These are phyloP conservation scores for Teratosphaeria viscida DNA, from an alignment of 2,329 filamentous ascomycete genomes.

Conservation along the genomic window DNA sequence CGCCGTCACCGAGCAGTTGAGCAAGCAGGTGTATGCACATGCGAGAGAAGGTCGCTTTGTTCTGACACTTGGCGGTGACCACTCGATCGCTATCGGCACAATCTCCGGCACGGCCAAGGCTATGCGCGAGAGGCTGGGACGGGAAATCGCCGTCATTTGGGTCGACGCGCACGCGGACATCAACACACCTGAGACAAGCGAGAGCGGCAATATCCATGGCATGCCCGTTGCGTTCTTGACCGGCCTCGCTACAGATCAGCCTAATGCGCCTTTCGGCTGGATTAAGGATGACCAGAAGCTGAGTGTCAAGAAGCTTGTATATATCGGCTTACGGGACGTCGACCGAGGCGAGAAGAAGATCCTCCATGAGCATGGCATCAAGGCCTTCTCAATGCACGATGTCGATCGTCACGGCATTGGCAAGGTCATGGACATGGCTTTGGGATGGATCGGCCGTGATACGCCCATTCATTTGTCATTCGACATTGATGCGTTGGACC, in stretches of 20 bases:
- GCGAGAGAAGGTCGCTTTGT: conserved; percentile 75
- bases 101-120: conserved; percentile 81
- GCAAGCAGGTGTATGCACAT: conserved; percentile 77
- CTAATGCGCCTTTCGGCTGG: conserved; percentile 77
- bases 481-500: conserved; percentile 92
- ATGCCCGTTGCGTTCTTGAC: conserved; percentile 94
- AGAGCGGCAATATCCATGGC: conserved; percentile 89
- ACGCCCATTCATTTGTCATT: conserved; percentile 96
- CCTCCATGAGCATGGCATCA: conserved; percentile 77
- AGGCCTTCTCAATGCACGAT: conserved; percentile 97
- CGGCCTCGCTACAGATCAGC: conserved; percentile 60
- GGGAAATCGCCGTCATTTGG: conserved; percentile 93
- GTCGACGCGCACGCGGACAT: conserved; percentile 97
- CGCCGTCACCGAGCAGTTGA: conserved; percentile 70
- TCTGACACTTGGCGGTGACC: conserved; percentile 88
- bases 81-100: conserved; percentile 91
- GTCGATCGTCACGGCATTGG: conserved; percentile 92
- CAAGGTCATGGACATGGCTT: conserved; percentile 94
- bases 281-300: conserved; percentile 60
- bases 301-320: conserved; percentile 78
- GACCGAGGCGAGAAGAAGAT: conserved; percentile 91
- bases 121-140: conserved; percentile 66
- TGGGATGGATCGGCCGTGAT: conserved; percentile 86
- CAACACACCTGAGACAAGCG: conserved; percentile 85
- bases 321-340: conserved; percentile 90